A percentile compares a stretch with the other conserved stretches of the same genome.
Evolutionary conservation across 2,329 filamentous ascomycete genomes (phyloP).

Genomic region (Magnaporthiopsis incrustans): DNA sequence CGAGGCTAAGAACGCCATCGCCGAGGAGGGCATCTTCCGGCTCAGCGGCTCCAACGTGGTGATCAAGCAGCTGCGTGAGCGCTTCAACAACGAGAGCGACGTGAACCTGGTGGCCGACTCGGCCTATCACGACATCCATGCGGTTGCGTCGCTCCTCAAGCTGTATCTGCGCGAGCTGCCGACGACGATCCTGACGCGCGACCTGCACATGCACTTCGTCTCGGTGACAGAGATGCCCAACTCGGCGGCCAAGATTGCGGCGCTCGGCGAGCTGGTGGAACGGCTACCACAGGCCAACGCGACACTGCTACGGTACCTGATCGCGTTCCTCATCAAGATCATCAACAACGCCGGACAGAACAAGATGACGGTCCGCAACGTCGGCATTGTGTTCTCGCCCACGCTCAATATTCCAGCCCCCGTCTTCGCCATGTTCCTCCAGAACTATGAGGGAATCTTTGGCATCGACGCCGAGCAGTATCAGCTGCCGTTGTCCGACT

Average conservation of each 20-base stretch:
- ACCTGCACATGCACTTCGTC: slow-evolving; percentile 84
- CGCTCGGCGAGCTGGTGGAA: slow-evolving; percentile 71
- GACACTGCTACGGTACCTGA: slow-evolving; percentile 73
- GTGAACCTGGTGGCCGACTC: slow-evolving; percentile 77
- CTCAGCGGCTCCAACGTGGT: slow-evolving; percentile 94
- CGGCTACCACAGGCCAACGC: slow-evolving; percentile 73
- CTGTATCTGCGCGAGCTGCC: slow-evolving; percentile 89
- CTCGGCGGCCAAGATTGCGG: slow-evolving; percentile 65
- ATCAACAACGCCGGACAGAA: slow-evolving; percentile 85
- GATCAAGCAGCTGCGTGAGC: slow-evolving; percentile 82
- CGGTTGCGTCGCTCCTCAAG: slow-evolving; percentile 88
- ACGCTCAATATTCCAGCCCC: slow-evolving; percentile 94
- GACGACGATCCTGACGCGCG: slow-evolving; percentile 81
- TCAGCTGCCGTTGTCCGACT: slow-evolving; percentile 40
- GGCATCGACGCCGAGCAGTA: slow-evolving; percentile 60
- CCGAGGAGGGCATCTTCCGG: slow-evolving; percentile 93
- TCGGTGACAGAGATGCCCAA: slow-evolving; percentile 72
- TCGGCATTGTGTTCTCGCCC: slow-evolving; percentile 96
- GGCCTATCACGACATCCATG: slow-evolving; percentile 90
- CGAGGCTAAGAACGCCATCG: slow-evolving; percentile 68
- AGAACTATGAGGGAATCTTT: slow-evolving; percentile 84
- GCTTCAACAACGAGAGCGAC: slow-evolving; percentile 90
- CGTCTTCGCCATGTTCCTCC: slow-evolving; percentile 87
- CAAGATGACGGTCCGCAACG: slow-evolving; percentile 97
- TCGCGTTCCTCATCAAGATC: slow-evolving; percentile 83